Percentiles rank a stretch among this genome's conserved stretches.
These are phyloP conservation scores for Cylindrodendrum hubeiense DNA, from an alignment of 2,329 filamentous ascomycete species.

Conservation along the genomic window DNA sequence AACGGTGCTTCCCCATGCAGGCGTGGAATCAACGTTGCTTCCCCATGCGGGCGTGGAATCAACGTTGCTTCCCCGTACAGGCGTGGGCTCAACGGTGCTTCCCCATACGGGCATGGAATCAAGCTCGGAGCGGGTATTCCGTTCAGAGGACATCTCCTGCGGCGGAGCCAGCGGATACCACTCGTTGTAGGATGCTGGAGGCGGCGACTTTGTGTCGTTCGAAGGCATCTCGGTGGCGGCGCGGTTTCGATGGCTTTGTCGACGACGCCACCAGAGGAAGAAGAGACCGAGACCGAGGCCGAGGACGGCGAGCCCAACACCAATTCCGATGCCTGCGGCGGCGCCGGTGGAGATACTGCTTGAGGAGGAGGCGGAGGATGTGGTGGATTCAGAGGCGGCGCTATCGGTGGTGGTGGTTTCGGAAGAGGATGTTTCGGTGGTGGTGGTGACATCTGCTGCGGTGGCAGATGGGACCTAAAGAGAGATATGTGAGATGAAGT, in stretches of 20 bases:
- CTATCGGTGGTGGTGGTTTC: slow-evolving; percentile 1
- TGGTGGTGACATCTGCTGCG: slow-evolving; percentile 10
- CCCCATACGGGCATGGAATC: slow-evolving; percentile 17
- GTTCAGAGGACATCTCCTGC: slow-evolving; percentile 21
- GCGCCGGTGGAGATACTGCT: slow-evolving; percentile 45
- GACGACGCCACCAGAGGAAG: slow-evolving; percentile 45
- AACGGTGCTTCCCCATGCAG: slow-evolving; percentile 1
- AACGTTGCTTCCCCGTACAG: slow-evolving; percentile 10
- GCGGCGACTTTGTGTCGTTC: background rate
- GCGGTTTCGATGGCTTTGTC: background rate
- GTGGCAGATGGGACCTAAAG: slow-evolving; percentile 18
- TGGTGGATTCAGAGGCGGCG: slow-evolving; percentile 4
- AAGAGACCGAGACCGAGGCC: slow-evolving; percentile 38
- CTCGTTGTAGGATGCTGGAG: background rate
- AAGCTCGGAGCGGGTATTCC: slow-evolving; percentile 9
- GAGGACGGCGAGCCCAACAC: slow-evolving; percentile 43
- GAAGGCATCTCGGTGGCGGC: background rate
- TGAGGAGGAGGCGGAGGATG: slow-evolving; percentile 15
- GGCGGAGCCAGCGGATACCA: background rate
- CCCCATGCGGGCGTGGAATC: slow-evolving; percentile 17
- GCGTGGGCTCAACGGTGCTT: slow-evolving; percentile 9
- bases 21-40: no score
- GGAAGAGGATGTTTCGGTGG: slow-evolving; percentile 10
- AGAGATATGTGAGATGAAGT: background rate
- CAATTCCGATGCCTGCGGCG: slow-evolving; percentile 48